Base-by-base conservation (phyloP, 495 filamentous ascomycete genomes). In the Letharia lupina region DNA sequence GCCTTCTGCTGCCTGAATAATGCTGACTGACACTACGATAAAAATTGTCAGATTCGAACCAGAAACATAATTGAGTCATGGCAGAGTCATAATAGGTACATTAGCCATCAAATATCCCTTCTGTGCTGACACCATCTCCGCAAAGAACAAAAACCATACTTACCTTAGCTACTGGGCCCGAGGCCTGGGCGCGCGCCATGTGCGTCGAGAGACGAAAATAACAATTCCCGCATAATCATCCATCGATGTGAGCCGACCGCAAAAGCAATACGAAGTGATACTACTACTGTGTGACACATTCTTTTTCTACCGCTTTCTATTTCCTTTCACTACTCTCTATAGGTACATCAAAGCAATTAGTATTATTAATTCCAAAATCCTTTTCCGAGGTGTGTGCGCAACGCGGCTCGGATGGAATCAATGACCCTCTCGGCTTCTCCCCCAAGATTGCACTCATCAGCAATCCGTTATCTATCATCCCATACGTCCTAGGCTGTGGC, bases 211-310 rank as follows among this genome's bases (percentile, higher is more conserved):
- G 54, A 57, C 54, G 3, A 37, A 57, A 57, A 57, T 57, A 57
- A 57, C 54, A 37, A 57, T 35, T 57, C 54, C 16, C 54, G 54
- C 54, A 57, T 57, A 57, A 57, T 15, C 23, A 28, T 28, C 23
- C 23, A 39, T 9, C 16, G 10, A 37, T 16, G 54, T 37, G 54
- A 57, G 31, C 33, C 54, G 54, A 57, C 54, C 37, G 37, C 37
- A 39, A 39, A 57, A 37, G 54, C 54, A 37, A 37, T 37, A 6
- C 33, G 15, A 37, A n/a, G 7, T 23, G 28, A 52, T 15, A 28
- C 4, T n/a, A n/a, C n/a, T n/a, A 28, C 23, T 28, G 23, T 54
- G 50, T 33, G 50, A 54, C 50, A 54, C 50, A 33, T 57, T 18
- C 33, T 37, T 20, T 57, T 57, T 57, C 54, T 2, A 33, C 31